Percentiles rank a stretch among this genome's conserved stretches.
These are phyloP conservation scores for Cercospora canescens DNA, from an alignment of 2,329 filamentous ascomycete species.

Conservation along the genomic window DNA sequence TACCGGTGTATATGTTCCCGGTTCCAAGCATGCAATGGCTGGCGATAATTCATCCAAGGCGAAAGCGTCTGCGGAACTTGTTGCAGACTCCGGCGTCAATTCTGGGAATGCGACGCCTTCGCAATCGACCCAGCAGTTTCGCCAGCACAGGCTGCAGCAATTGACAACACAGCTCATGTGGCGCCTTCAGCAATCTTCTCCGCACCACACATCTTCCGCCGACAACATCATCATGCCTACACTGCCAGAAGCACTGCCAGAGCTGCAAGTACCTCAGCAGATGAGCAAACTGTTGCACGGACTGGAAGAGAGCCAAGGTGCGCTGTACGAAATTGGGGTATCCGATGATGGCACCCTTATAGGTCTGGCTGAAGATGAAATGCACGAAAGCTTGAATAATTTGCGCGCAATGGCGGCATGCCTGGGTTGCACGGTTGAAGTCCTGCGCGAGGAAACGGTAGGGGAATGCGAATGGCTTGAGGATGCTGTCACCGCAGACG, in stretches of 20 bases:
- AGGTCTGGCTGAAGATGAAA: conserved; percentile 83
- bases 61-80: conserved; percentile 29
- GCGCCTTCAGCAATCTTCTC: conserved; percentile 91
- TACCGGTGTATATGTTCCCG: conserved; percentile 57
- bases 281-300: conserved; percentile 65
- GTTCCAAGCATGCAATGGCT: conserved; percentile 51
- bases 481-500: conserved; percentile 26
- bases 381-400: conserved; percentile 86
- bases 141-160: conserved; percentile 83
- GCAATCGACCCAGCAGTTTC: conserved; percentile 60
- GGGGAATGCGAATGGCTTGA: conserved; percentile 79
- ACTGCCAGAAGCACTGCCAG: conserved; percentile 65
- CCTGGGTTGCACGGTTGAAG: conserved; percentile 79
- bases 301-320: conserved; percentile 88
- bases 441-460: conserved; percentile 79
- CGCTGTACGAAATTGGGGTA: conserved; percentile 94
- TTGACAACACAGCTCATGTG: conserved; percentile 93
- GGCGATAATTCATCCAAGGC: conserved; percentile 23
- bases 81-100: conserved; percentile 24
- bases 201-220: conserved; percentile 79
- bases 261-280: conserved; percentile 58
- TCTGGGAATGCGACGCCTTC: conserved; percentile 8
- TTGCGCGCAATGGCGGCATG: conserved; percentile 89
- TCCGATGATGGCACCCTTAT: conserved; percentile 91
- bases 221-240: conserved; percentile 73